Base-by-base conservation (phyloP, 2,329 filamentous ascomycete species). In the Aspergillus nomiae region DNA sequence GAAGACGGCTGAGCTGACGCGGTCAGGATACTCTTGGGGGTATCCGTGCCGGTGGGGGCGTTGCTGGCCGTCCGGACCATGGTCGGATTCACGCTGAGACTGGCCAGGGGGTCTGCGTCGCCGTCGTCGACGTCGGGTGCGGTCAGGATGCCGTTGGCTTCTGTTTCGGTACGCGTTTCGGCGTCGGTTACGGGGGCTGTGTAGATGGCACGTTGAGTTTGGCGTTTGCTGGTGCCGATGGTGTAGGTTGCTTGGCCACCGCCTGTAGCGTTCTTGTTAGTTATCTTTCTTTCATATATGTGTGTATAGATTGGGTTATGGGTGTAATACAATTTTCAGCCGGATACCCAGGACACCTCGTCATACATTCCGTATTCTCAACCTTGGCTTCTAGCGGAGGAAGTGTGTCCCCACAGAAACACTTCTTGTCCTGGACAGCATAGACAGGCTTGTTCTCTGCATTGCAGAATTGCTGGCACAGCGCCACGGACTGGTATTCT, bases 371-470 rank as follows among this genome's bases (percentile, higher is more conserved):
- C 4, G 63, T 62, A 38, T 67, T 58, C 48, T 59, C 62, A 9
- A 73, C 58, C 59, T 70, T 66, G 12, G 50, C 59, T 2, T 61
- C 60, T 5, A 62, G 24, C 0, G 64, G 58, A 6, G 73, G 70
- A 0, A 69, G 28, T n/a, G 64, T 46, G 19, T 71, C 60, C 10
- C 66, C 67, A 56, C 73, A 75, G 53, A 61, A 66, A 63, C 73
- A 75, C 34, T 66, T 48, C 19, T 50, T 21, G 28, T 64, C 70
- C 19, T 64, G 66, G 21, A 74, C 48, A 11, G 65, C 71, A 12
- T 64, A 66, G 14, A 72, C 43, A 11, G 61, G 54, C 51, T 66
- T 67, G n/a, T 59, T 50, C 0, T 38, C 9, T 11, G 63, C 5
- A 21, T 59, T 10, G 58, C 73, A 75, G 45, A 63, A 30, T 6